These are phyloP conservation scores for Fragilaria radians DNA, from an alignment of 108 stramenopile genomes.

Conservation along the genomic window DNA sequence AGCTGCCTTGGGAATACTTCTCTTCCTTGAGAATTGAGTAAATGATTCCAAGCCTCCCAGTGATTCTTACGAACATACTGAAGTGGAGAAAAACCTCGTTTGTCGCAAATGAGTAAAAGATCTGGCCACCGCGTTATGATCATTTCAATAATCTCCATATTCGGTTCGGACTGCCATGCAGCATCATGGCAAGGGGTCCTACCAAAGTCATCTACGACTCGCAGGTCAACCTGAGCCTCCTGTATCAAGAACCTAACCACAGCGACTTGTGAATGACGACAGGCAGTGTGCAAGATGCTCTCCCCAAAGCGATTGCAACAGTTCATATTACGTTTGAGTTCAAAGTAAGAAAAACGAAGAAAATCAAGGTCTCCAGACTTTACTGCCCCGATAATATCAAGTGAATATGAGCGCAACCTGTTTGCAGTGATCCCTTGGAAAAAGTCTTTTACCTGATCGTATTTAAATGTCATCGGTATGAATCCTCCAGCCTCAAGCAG, in stretches of 20 bases:
- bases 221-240: conserved; percentile 34
- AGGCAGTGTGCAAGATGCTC: conserved; percentile 67
- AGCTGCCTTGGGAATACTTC: neutral
- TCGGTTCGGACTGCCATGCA: conserved; percentile 47
- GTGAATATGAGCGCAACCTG: conserved; percentile 36
- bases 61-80: conserved; percentile 43
- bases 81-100: conserved; percentile 44
- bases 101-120: conserved; percentile 29
- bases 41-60: conserved; percentile 28
- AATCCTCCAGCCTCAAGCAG: neutral
- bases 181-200: conserved; percentile 72
- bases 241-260: conserved; percentile 45
- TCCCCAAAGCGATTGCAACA: conserved; percentile 71
- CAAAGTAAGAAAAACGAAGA: conserved; percentile 6
- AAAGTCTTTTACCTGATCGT: conserved; percentile 1
- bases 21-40: neutral
- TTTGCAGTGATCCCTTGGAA: conserved; percentile 14
- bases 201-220: conserved; percentile 63
- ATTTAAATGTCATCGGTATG: neutral
- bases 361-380: conserved; percentile 15
- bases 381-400: conserved; percentile 11
- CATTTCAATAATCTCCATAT: conserved; percentile 14
- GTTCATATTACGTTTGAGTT: conserved; percentile 28
- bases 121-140: conserved; percentile 28
- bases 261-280: conserved; percentile 47